Conservation (phyloP, 2,329 filamentous ascomycete genomes). For the Endothia cerciana region DNA sequence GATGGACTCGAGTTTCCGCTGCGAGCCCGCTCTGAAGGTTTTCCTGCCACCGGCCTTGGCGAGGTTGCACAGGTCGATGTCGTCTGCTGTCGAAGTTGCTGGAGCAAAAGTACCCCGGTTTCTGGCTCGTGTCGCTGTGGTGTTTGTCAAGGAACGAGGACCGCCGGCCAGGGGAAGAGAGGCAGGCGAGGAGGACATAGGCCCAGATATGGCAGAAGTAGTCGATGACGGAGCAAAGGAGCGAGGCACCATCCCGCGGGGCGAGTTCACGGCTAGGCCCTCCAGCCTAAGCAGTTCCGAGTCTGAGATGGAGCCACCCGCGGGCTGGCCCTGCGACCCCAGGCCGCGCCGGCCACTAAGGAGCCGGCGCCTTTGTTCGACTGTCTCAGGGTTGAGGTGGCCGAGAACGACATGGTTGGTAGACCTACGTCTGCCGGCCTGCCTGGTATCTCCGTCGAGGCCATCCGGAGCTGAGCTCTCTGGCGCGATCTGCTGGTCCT, state of each 20-base stretch:
- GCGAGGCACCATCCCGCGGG: constrained; percentile 27
- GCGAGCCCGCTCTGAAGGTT: constrained; percentile 30
- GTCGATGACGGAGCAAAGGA: constrained; percentile 16
- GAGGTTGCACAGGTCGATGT: constrained; percentile 22
- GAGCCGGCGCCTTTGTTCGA: constrained; percentile 30
- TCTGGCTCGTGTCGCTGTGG: background rate
- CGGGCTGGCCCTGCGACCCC: constrained; percentile 19
- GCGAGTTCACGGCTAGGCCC: constrained; percentile 39
- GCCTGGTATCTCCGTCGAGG: background rate
- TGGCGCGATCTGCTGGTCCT: constrained; percentile 5
- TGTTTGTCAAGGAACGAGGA: constrained; percentile 15
- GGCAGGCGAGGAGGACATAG: constrained; percentile 4
- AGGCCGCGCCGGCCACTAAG: constrained; percentile 28
- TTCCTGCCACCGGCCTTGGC: constrained; percentile 30
- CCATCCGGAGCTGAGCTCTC: background rate
- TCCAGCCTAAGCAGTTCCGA: constrained; percentile 40
- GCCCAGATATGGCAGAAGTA: background rate
- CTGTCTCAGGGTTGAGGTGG: constrained; percentile 26
- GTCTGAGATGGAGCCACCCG: constrained; percentile 38
- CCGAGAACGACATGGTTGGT: constrained; percentile 28
- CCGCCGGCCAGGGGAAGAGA: constrained; percentile 5
- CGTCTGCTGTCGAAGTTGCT: constrained; percentile 15
- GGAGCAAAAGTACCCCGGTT: background rate
- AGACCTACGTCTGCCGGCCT: background rate
- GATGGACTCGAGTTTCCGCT: constrained; percentile 36